Evolutionary conservation across 1,284 basidiomycete genomes (phyloP).

Genomic region (Clitocybe nebularis): DNA sequence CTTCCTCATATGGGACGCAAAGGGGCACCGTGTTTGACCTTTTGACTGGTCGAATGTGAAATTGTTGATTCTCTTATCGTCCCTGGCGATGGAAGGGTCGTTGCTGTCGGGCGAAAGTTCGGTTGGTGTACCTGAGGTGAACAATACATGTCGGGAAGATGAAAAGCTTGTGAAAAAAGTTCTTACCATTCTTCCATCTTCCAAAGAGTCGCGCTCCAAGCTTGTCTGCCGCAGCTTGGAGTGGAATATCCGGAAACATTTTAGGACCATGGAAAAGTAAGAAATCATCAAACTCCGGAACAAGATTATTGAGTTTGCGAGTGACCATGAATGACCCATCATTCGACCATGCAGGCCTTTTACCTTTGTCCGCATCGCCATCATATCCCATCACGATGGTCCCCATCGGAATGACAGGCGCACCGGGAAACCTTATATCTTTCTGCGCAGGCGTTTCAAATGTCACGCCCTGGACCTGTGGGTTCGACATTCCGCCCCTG

Average conservation of each 20-base stretch:
- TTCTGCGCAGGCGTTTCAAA: too few relatives aligned
- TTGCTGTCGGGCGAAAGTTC: constrained; percentile 16
- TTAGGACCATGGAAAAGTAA: constrained; percentile 11
- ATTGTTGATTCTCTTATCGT: constrained; percentile 17
- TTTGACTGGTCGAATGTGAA: constrained; percentile 16
- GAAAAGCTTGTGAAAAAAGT: background rate
- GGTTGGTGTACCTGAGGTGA: constrained; percentile 14
- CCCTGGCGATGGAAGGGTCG: constrained; percentile 7
- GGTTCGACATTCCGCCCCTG: constrained; percentile 18
- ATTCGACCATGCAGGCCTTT: constrained; percentile 19
- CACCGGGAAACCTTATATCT: constrained; percentile 12
- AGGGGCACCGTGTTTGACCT: constrained; percentile 16
- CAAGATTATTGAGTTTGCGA: constrained; percentile 20
- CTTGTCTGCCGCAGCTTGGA: constrained; percentile 13
- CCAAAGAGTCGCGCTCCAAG: constrained; percentile 22
- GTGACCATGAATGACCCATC: constrained; percentile 24
- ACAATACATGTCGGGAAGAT: background rate
- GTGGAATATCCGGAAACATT: constrained; percentile 12
- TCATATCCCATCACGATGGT: constrained; percentile 21
- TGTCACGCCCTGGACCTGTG: constrained; percentile 12
- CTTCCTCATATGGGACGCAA: constrained; percentile 20
- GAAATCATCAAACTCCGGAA: constrained; percentile 20
- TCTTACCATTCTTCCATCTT: constrained; percentile 22
- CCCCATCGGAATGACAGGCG: constrained; percentile 14
- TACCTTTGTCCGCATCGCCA: constrained; percentile 18